Conservation (phyloP, 192 early-diverging fungal species). For the Coemansia sp. region DNA sequence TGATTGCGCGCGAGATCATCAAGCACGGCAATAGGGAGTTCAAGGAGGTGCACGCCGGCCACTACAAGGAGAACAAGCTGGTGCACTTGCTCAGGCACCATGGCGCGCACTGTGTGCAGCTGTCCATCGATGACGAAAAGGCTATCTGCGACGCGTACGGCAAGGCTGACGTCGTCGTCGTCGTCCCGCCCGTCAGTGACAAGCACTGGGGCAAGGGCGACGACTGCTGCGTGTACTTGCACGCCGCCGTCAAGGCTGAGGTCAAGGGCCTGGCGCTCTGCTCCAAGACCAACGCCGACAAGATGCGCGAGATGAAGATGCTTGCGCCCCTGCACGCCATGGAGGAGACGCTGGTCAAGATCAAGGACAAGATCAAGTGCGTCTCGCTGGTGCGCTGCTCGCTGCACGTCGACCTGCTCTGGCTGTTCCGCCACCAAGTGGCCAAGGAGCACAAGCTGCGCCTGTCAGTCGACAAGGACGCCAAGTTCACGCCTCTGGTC, state of each 20-base stretch:
- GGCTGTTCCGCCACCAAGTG: constrained; percentile 51
- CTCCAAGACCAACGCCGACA: constrained; percentile 41
- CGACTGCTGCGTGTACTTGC: constrained; percentile 28
- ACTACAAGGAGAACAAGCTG: constrained; percentile 39
- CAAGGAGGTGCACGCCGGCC: constrained; percentile 23
- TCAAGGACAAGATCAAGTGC: constrained; percentile 34
- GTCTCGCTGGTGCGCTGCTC: constrained; percentile 53
- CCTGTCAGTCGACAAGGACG: constrained; percentile 22
- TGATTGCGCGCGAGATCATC: constrained; percentile 28
- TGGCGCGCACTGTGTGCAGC: constrained; percentile 26
- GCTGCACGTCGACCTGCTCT: constrained; percentile 47
- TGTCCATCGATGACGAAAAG: constrained; percentile 27
- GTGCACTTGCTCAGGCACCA: constrained; percentile 36
- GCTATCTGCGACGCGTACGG: constrained; percentile 34
- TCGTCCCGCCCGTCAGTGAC: constrained; percentile 47
- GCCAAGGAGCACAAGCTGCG: constrained; percentile 29
- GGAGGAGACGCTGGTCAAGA: constrained; percentile 33
- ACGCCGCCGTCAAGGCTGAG: constrained; percentile 34
- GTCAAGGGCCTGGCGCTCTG: constrained; percentile 48
- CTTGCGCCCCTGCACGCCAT: constrained; percentile 37
- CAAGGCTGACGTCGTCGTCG: constrained; percentile 41
- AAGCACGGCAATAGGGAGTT: constrained; percentile 33
- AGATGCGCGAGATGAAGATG: constrained; percentile 23
- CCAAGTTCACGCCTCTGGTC: constrained; percentile 40
- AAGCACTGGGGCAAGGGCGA: constrained; percentile 25